Evolutionary conservation across 2,329 filamentous ascomycete genomes (phyloP), one percentile per base, ranked within the genome.

Genomic region (Teratosphaeria nubilosa): DNA sequence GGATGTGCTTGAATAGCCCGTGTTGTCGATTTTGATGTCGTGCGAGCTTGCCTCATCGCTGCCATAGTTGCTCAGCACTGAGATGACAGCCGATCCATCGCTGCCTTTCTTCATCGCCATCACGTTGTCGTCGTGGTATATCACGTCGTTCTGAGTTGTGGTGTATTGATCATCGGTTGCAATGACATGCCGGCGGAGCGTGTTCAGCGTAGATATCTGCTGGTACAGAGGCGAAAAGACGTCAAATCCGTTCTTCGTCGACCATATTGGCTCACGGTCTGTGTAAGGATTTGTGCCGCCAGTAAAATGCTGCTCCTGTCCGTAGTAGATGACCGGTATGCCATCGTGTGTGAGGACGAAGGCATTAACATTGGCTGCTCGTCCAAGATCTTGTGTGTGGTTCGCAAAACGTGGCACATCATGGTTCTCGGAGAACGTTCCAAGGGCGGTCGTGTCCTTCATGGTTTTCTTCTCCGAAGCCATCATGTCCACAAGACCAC

Each of bases 101-200:
- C 64, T 66, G 3, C 76, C 77, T 58, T 77, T 76, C 14, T 76
- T 72, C 68, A 80, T 74, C 3, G 73, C 76, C 11, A 80, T 61
- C 10, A 73, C 76, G 41, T 72, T 69, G 6, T 66, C 65, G 54
- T 79, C 76, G 51, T 70, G 70, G 63, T 76, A 79, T 58, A 79
- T 71, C 10, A 75, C 67, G 25, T 70, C 67, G 57, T 72, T 74
- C 62, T 74, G 70, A 57, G 73, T 74, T 0, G 69, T 74, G 16
- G 76, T 61, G 60, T 79, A 80, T 11, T 63, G 64, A 5, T 60
- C 58, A 53, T 77, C 74, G 5, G 66, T 64, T 3, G 58, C 58
- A n/a, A 79, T 69, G 3, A 75, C 77, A 14, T 73, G 72, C 54
- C 73, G 74, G 14, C 78, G 75, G 14, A 78, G 68, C 22, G 65